These are phyloP conservation scores for Cercophora samala DNA, from an alignment of 495 filamentous ascomycete species.

Conservation along the genomic window DNA sequence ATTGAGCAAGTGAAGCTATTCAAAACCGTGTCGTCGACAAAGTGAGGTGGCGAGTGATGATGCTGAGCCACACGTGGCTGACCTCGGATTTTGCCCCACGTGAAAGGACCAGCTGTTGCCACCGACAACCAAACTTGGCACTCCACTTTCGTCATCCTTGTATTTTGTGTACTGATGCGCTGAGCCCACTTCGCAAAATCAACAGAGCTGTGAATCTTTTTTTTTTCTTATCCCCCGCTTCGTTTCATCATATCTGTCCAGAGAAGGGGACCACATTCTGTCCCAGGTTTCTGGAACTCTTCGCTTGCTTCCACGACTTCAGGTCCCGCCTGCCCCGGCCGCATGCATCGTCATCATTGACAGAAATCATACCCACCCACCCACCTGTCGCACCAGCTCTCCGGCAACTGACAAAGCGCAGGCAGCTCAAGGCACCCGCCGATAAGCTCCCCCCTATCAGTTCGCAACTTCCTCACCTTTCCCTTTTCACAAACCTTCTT, in stretches of 20 bases:
- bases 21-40: background rate
- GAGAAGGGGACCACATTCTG: background rate
- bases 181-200: slow-evolving; percentile 11
- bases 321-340: background rate
- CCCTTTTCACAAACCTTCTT: background rate
- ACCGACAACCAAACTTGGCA: slow-evolving; percentile 17
- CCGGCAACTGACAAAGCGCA: background rate
- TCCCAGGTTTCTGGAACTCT: background rate
- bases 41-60: background rate
- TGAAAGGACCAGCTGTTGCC: slow-evolving; percentile 20
- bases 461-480: background rate
- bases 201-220: slow-evolving; percentile 16
- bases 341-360: background rate
- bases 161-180: slow-evolving; percentile 17
- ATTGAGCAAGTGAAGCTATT: background rate
- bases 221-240: slow-evolving; percentile 1
- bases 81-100: slow-evolving; percentile 1
- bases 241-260: slow-evolving; percentile 6
- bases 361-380: slow-evolving; percentile 1
- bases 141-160: slow-evolving; percentile 22
- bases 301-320: background rate
- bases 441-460: background rate
- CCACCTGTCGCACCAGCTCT: background rate
- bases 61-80: background rate
- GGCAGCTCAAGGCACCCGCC: background rate